Percentiles rank a stretch among this genome's conserved stretches.
Conservation (phyloP, 1,284 basidiomycete genomes). For the Ustilago shanxiensis region DNA sequence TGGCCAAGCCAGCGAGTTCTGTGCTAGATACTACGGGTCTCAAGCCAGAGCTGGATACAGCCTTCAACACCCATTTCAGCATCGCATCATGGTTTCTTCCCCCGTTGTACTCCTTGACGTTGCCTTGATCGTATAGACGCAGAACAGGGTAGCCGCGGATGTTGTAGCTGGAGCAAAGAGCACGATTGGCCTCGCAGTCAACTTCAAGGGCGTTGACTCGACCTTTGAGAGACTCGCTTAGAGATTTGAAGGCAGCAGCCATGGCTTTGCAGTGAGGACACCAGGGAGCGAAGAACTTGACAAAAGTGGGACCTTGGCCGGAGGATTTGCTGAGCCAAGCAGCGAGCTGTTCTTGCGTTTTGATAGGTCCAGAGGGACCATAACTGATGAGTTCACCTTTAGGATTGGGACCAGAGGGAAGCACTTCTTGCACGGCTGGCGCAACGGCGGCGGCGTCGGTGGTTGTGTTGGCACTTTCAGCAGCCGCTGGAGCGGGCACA, state of each 20-base stretch:
- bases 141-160: conserved; percentile 62
- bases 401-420: conserved; percentile 56
- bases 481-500: conserved; percentile 2
- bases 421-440: conserved; percentile 20
- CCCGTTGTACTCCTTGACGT: conserved; percentile 55
- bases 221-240: conserved; percentile 55
- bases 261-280: conserved; percentile 69
- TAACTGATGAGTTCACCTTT: conserved; percentile 57
- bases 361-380: conserved; percentile 44
- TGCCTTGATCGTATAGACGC: conserved; percentile 60
- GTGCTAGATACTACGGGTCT: conserved; percentile 31
- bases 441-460: conserved; percentile 3
- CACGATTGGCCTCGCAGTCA: conserved; percentile 60
- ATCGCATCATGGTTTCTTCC: conserved; percentile 60
- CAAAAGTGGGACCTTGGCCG: conserved; percentile 62
- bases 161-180: conserved; percentile 51
- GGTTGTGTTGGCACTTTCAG: conserved; percentile 5
- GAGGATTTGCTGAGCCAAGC: conserved; percentile 53
- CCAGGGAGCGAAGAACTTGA: conserved; percentile 69
- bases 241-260: conserved; percentile 56
- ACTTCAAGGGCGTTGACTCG: conserved; percentile 66
- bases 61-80: conserved; percentile 62
- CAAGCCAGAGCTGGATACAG: conserved; percentile 50
- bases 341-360: conserved; percentile 48
- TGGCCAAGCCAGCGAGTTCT: conserved; percentile 36